Conservation (phyloP, 2,329 filamentous ascomycete species). For the Phyllachora maydis region DNA sequence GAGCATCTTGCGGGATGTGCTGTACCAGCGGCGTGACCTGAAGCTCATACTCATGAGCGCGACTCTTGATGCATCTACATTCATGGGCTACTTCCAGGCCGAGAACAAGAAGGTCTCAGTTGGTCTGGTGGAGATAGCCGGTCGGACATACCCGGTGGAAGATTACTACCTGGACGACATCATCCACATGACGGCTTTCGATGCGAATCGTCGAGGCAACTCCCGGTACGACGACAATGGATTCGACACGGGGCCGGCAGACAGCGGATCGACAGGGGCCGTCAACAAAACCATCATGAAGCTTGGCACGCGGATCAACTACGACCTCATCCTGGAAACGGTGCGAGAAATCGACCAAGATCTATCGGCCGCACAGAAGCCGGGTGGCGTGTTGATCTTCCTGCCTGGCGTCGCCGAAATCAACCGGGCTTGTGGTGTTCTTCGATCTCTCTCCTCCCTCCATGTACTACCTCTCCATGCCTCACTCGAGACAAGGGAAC, state of each 20-base stretch:
- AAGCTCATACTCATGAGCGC: conserved; percentile 94
- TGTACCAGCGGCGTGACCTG: conserved; percentile 53
- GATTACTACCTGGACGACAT: conserved; percentile 86
- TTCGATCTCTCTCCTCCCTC: conserved; percentile 38
- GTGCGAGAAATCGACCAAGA: conserved; percentile 66
- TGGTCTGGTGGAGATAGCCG: conserved; percentile 67
- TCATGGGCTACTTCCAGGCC: conserved; percentile 63
- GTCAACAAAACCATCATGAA: conserved; percentile 53
- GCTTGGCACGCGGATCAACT: conserved; percentile 74
- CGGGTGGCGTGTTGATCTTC: conserved; percentile 89
- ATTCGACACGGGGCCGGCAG: conserved; percentile 21
- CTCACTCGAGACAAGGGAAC: conserved; percentile 72
- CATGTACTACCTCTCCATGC: conserved; percentile 81
- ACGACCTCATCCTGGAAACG: conserved; percentile 63
- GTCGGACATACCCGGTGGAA: conserved; percentile 73
- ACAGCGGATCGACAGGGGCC: no score
- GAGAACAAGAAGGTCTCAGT: conserved; percentile 38
- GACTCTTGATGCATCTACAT: conserved; percentile 74
- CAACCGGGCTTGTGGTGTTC: conserved; percentile 50
- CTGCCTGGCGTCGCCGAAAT: conserved; percentile 86
- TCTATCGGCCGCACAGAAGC: conserved; percentile 38
- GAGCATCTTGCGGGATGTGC: conserved; percentile 66
- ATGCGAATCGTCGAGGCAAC: no score
- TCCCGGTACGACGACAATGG: conserved; percentile 21
- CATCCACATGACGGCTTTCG: conserved; percentile 58